phyloP scores from a whole-genome alignment of 495 filamentous ascomycete genomes.

The Oleoguttula mirabilis region DNA sequence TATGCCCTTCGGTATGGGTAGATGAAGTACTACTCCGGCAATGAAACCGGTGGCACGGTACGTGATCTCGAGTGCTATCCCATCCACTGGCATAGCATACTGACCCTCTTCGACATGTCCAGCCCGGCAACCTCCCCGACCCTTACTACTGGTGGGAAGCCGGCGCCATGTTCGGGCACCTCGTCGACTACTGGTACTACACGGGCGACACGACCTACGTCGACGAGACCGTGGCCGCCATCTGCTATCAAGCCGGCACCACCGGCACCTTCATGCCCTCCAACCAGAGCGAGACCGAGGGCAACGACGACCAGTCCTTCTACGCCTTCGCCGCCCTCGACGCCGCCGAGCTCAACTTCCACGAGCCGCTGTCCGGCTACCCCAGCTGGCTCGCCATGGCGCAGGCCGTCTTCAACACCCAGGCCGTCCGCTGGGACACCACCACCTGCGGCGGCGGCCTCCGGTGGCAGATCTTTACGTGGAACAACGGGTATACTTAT shows the following conservation, averaged over 20 bases:
- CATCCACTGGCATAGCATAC: too few relatives aligned
- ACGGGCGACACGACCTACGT: constrained; percentile 40
- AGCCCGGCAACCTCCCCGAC: constrained; percentile 28
- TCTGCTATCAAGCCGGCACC: constrained; percentile 37
- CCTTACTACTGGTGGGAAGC: constrained; percentile 38
- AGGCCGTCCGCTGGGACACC: constrained; percentile 44
- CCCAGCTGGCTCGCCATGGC: constrained; percentile 22
- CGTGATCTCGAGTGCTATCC: too few relatives aligned
- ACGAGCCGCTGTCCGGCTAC: constrained; percentile 9
- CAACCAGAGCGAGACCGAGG: constrained; percentile 33
- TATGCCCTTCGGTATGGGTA: too few relatives aligned
- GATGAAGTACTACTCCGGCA: constrained; percentile 35
- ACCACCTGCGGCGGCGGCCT: constrained; percentile 29
- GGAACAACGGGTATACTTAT: constrained; percentile 70
- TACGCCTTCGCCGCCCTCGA: constrained; percentile 26
- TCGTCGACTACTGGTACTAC: constrained; percentile 43
- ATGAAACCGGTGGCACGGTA: constrained; percentile 35
- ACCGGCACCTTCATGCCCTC: constrained; percentile 39
- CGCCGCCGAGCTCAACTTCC: constrained; percentile 24
- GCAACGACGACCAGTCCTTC: constrained; percentile 41
- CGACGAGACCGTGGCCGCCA: constrained; percentile 34
- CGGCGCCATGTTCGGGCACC: constrained; percentile 37
- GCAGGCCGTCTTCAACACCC: constrained; percentile 24
- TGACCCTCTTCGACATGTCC: too few relatives aligned
- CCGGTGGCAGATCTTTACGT: constrained; percentile 73